Percentiles rank a stretch among this genome's conserved stretches.
Conservation (phyloP, 306 rosid species). For the Glycine soja region DNA sequence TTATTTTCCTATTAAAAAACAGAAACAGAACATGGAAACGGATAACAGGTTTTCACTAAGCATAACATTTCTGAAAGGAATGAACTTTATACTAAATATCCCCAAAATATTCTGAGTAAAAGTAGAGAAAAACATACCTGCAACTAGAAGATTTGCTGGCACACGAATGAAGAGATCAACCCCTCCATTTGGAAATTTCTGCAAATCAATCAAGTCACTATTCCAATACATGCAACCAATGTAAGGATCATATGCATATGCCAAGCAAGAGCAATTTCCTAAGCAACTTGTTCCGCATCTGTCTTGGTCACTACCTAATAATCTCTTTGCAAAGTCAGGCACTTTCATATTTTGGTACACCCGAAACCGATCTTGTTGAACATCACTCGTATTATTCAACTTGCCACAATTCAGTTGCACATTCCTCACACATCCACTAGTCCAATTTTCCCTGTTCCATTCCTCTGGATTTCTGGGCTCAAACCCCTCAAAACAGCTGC, state of each 20-base stretch:
- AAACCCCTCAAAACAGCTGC: constrained; percentile 61
- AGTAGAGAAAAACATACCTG: constrained; percentile 12
- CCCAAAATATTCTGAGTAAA: not conserved
- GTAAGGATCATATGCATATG: constrained; percentile 44
- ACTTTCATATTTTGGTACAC: constrained; percentile 44
- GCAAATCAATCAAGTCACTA: constrained; percentile 44
- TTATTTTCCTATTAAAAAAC: too few species aligned
- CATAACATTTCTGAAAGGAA: too few species aligned
- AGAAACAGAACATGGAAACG: too few species aligned
- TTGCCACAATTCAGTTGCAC: constrained; percentile 33
- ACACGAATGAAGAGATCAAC: constrained; percentile 53
- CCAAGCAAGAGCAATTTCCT: constrained; percentile 52
- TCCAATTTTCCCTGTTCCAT: constrained; percentile 48
- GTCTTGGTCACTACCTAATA: not conserved
- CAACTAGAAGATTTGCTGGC: constrained; percentile 35
- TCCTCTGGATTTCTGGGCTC: constrained; percentile 42
- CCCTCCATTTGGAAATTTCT: constrained; percentile 42
- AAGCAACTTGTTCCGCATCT: constrained; percentile 38
- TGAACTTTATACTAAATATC: not conserved
- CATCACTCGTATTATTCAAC: constrained; percentile 18
- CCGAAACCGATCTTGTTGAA: constrained; percentile 36
- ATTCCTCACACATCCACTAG: constrained; percentile 41
- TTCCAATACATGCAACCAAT: constrained; percentile 55
- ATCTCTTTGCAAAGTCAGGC: constrained; percentile 40
- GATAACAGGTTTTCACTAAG: too few species aligned